Base-by-base conservation (phyloP, 108 stramenopile genomes). In the Ochromonas danica region DNA sequence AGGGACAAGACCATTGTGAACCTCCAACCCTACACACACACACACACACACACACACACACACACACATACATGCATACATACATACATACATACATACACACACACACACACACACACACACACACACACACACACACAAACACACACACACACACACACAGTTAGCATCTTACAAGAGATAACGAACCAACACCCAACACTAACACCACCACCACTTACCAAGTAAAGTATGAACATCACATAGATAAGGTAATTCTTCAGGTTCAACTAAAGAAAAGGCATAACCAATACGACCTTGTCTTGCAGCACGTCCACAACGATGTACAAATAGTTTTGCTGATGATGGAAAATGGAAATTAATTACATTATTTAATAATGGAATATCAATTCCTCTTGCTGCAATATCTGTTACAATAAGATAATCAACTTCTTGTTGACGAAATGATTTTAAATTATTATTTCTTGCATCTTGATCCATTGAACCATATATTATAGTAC, bases 331-430 rank as follows among this genome's bases (percentile, higher is more conserved):
- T 43, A 97, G 81, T 81, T 97, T 97, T 36, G 98, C 90, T 1
- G 86, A 81, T 0, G 95, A 91, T 27, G 98, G 96, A 81, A 97
- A 96, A 63, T 93, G 88, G 81, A 94, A 96, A 83, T 99, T 96
- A 81, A 99, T 90, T 40, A 99, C 98, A 81, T 96, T 94, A 81
- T 99, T 95, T 79, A 97, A 94, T 60, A 99, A 87, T 0, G 98
- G 98, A 61, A 99, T 91, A 78, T 99, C 98, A 70, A 99, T 92
- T 40, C 98, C 98, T 33, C 98, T 87, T 1, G 98, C 96, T 0
- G 98, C 98, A 0, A 99, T 95, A 82, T 99, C 98, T 0, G 98
- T 99, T 0, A 97, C 96, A 17, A 99, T 89, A 78, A 99, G 78
- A n/a, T 97, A 88, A 74, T 70, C 78, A 28, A 81, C 31, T 33